Percentiles rank a stretch among this genome's conserved stretches.
Conservation (phyloP, 768 basidiomycete species). For the Imleria badia region DNA sequence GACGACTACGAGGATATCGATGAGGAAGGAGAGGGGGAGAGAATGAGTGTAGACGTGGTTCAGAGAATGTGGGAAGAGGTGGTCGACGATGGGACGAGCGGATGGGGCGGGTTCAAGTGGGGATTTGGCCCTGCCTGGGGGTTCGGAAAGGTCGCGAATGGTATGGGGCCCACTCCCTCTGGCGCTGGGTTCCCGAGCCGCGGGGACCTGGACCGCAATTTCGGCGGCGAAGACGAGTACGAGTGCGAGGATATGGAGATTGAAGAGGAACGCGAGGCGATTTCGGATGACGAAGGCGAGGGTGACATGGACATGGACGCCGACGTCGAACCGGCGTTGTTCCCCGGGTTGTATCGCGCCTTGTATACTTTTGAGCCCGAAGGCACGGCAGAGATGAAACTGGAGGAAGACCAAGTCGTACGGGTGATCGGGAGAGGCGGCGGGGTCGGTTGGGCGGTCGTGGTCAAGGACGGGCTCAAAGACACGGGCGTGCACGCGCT, state of each 20-base stretch:
- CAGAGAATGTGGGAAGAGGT: constrained; percentile 24
- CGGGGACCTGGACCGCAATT: constrained; percentile 50
- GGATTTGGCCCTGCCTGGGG: constrained; percentile 42
- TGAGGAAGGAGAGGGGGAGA: constrained; percentile 5
- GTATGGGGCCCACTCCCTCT: background rate
- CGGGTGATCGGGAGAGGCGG: constrained; percentile 72
- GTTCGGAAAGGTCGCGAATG: constrained; percentile 16
- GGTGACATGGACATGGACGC: constrained; percentile 15
- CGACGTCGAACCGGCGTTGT: constrained; percentile 39
- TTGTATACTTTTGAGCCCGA: constrained; percentile 79
- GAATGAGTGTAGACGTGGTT: background rate
- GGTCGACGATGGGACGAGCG: constrained; percentile 26
- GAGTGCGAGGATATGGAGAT: constrained; percentile 25
- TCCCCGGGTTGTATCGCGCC: constrained; percentile 75
- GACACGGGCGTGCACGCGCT: constrained; percentile 57
- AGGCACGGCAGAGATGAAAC: constrained; percentile 78
- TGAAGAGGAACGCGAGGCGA: constrained; percentile 36
- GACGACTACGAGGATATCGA: constrained; percentile 8
- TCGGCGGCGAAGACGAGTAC: constrained; percentile 34
- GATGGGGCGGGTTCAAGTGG: constrained; percentile 43
- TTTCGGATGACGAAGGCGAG: constrained; percentile 19
- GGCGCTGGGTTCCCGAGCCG: constrained; percentile 34
- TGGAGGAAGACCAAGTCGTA: constrained; percentile 76
- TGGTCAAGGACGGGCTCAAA: constrained; percentile 41
- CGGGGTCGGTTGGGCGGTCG: constrained; percentile 81